Evolutionary conservation across 2,329 filamentous ascomycete genomes (phyloP), one percentile per base, ranked within the genome.

Genomic region (Pezicula carpinea): DNA sequence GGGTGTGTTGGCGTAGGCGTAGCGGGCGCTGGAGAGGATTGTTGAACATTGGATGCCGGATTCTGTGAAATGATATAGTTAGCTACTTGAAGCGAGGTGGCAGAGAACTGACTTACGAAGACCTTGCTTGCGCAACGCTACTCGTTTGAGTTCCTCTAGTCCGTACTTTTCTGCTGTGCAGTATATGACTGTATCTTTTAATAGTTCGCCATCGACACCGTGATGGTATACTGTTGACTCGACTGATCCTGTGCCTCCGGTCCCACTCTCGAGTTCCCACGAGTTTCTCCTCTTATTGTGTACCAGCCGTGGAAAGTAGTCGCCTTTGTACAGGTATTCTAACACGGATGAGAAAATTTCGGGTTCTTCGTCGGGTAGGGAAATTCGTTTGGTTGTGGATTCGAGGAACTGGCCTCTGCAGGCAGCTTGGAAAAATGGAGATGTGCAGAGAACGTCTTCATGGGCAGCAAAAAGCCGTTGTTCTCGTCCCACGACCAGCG

Each of bases 131-230:
- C 87, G 81, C 43, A 96, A 75, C 1, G 91, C 80, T 50, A 96
- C 77, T 48, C 87, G 82, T 74, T 95, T 93, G 46, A 96, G 78
- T 59, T 92, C 87, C 8, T 89, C 83, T 5, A 96, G 76, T 0
- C 84, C 85, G 61, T 93, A 96, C 63, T 83, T 86, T 54, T 92
- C 83, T 3, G 90, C 91, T 4, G 89, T 82, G 66, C 91, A 96
- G 69, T 96, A 96, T 55, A 96, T 84, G 62, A 91, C 81, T 0
- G 91, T 96, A 64, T 96, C 91, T 61, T 91, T 93, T 53, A 96
- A 73, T 38, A 96, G 74, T 39, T 85, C 77, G 2, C 77, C 80
- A 23, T 84, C 82, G 41, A 80, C 66, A 8, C 75, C 76, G 39
- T 79, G 77, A 52, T 86, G 82, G 56, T 83, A 85, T 53, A 95